Evolutionary conservation across 805 yeast genomes (phyloP).

Genomic region (Dipodascopsis uninucleata): DNA sequence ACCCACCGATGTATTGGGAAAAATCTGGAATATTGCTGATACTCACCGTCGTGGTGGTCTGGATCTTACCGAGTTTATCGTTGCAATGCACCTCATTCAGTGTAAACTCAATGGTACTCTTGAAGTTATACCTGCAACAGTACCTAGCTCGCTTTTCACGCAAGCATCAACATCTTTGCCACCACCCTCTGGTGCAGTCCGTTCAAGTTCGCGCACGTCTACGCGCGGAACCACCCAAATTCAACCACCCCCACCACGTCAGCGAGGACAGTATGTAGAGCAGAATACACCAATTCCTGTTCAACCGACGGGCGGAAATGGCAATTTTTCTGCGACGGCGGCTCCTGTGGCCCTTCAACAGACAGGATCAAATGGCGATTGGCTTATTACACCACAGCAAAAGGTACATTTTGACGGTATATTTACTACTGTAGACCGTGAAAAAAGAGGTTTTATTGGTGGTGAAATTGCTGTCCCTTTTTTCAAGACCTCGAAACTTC

Average conservation of each 20-base stretch:
- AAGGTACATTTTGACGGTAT: conserved; percentile 74
- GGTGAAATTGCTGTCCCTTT: conserved; percentile 84
- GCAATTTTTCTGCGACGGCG: conserved; percentile 9
- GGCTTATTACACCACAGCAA: conserved; percentile 67
- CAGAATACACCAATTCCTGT: conserved; percentile 19
- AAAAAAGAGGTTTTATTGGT: conserved; percentile 20
- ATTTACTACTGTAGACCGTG: conserved; percentile 66
- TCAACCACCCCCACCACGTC: conserved; percentile 22
- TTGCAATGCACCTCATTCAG: conserved; percentile 95
- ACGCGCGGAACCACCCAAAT: conserved; percentile 9
- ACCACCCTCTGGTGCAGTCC: conserved; percentile 31
- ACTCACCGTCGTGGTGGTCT: conserved; percentile 68
- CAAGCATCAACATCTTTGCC: conserved; percentile 40
- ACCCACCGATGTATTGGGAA: conserved; percentile 72
- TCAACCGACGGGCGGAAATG: conserved; percentile 9
- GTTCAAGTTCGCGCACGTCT: conserved; percentile 16
- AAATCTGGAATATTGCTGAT: conserved; percentile 87
- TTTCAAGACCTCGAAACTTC: conserved; percentile 79
- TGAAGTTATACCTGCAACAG: conserved; percentile 50
- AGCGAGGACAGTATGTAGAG: conserved; percentile 17
- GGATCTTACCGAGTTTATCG: conserved; percentile 68
- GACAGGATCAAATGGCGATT: too few relatives aligned
- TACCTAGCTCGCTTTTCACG: conserved; percentile 42
- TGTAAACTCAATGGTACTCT: conserved; percentile 64
- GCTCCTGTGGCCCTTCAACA: conserved; percentile 37